Conservation (phyloP, 2,329 filamentous ascomycete species). For the Fusarium sp. region DNA sequence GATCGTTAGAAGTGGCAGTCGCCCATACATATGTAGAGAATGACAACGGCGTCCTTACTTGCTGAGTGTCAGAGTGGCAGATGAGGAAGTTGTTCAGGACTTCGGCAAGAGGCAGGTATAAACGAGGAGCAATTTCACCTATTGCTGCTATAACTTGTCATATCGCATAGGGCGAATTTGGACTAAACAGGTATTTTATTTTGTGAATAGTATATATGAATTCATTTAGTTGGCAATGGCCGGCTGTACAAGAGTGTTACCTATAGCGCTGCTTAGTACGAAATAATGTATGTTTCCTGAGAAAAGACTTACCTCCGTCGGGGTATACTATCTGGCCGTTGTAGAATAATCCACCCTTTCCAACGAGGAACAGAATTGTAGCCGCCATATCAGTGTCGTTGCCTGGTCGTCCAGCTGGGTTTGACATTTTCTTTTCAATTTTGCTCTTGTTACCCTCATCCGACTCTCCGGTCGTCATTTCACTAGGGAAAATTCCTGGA, state of each 20-base stretch:
- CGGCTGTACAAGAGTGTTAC: not conserved
- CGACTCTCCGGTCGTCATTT: constrained; percentile 10
- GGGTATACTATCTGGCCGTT: constrained; percentile 18
- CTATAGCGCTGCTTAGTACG: not conserved
- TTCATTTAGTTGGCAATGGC: not conserved
- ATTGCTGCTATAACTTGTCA: no score
- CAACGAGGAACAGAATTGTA: constrained; percentile 5
- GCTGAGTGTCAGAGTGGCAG: not conserved
- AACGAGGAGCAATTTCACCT: no score
- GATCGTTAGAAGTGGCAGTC: not conserved
- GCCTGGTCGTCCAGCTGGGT: constrained; percentile 4
- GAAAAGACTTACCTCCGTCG: not conserved
- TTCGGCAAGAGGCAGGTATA: no score
- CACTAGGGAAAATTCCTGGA: not conserved
- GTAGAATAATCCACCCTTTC: constrained; percentile 16
- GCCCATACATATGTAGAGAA: constrained; percentile 20
- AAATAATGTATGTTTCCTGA: accelerated
- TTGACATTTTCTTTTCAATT: constrained; percentile 1
- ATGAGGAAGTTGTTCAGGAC: no score
- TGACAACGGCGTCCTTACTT: not conserved
- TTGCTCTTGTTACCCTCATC: constrained; percentile 9
- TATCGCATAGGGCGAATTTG: no score
- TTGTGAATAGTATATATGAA: accelerated
- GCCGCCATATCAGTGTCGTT: constrained; percentile 19
- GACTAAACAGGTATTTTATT: not conserved